A percentile compares a stretch with the other conserved stretches of the same genome.
Conservation (phyloP, 2,329 filamentous ascomycete species). For the Hypocrella siamensis region DNA sequence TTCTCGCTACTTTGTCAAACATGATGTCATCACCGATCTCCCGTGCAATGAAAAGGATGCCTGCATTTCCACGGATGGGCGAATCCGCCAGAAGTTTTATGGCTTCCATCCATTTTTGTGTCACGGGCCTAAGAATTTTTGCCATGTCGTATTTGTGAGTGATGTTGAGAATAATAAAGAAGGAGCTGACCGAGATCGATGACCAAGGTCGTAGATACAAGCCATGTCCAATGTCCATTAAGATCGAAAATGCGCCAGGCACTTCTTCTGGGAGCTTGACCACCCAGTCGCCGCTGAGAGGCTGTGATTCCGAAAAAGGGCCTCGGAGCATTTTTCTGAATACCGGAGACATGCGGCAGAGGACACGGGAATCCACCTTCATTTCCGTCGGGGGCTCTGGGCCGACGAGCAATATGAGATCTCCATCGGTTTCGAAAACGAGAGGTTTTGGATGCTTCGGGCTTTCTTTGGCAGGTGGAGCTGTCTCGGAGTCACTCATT, state of each 20-base stretch:
- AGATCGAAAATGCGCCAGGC: neutral
- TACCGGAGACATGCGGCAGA: neutral
- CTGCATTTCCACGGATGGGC: neutral
- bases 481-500: too few species aligned
- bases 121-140: conserved; percentile 3
- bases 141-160: conserved; percentile 7
- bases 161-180: conserved; percentile 4
- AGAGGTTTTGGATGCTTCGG: too few species aligned
- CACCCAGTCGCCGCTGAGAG: neutral
- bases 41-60: neutral
- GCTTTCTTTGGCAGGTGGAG: too few species aligned
- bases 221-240: conserved; percentile 3
- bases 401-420: too few species aligned
- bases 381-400: too few species aligned
- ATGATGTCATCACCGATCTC: neutral
- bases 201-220: too few species aligned
- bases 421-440: too few species aligned
- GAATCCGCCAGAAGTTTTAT: neutral
- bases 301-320: conserved; percentile 2
- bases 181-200: too few species aligned
- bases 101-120: neutral
- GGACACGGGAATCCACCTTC: conserved; percentile 1
- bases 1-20: neutral
- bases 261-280: conserved; percentile 3
- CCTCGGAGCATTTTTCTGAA: conserved; percentile 4